Evolutionary conservation across 2,329 filamentous ascomycete species (phyloP), one percentile per base, ranked within the genome.

Genomic region (Penicillium sclerotiorum): DNA sequence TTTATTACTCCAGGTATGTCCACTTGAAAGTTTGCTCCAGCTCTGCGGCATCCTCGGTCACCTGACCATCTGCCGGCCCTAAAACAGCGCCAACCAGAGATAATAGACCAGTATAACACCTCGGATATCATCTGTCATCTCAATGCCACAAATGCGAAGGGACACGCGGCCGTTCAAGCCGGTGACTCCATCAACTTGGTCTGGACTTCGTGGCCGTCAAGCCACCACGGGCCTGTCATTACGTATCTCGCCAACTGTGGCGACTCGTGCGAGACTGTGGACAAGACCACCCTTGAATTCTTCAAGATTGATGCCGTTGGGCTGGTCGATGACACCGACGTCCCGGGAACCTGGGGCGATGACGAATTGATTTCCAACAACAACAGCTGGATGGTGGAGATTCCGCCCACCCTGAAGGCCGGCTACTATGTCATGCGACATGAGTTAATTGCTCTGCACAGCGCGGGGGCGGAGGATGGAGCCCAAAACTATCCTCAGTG

Each of bases 141-240:
- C 57, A 69, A 71, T 30, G 82, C 79, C 13, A 76, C 73, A 12
- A 76, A 78, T 18, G 80, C 78, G 8, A 58, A 67, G 15, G 72
- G 74, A 37, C 73, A 76, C 51, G 81, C 78, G 9, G 70, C 76
- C 6, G 80, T 87, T 17, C 72, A 76, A 5, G 85, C 85, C 8
- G 86, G 86, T 47, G 73, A 74, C 55, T 74, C 73, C 9, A 63
- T 88, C 59, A 72, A 79, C 33, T 66, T 88, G 35, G 75, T 81
- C 57, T 88, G 85, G 85, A 80, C 76, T 46, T 72, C 74, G n/a
- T 88, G 85, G 85, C 84, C 84, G 7, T 74, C 79, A 2, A 79
- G 76, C 25, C 81, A 88, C 70, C 76, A 84, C 53, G 82, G 82
- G 2, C 84, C 84, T 6, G 76, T 87, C 53, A 74, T 87, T 55